These are phyloP conservation scores for Stephanodiscus minutulus DNA, from an alignment of 108 stramenopile species.

Conservation along the genomic window DNA sequence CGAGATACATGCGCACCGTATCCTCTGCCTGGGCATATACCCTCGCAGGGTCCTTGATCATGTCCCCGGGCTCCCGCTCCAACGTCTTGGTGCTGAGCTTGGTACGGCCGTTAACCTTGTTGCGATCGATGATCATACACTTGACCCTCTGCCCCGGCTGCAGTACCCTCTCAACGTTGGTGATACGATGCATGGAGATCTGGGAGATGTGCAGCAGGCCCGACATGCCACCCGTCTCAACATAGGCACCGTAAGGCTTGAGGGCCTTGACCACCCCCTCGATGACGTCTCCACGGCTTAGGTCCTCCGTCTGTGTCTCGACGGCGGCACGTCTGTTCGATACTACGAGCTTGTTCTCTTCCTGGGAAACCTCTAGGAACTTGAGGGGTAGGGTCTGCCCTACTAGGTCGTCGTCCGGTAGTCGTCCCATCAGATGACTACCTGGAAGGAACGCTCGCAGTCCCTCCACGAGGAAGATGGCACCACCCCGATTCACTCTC, in stretches of 20 bases:
- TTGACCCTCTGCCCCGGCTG: conserved; percentile 91
- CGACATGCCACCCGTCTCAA: conserved; percentile 95
- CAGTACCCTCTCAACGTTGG: conserved; percentile 89
- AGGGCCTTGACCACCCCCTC: conserved; percentile 93
- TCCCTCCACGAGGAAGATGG: conserved; percentile 92
- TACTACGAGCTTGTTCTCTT: conserved; percentile 94
- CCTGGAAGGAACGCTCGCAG: conserved; percentile 96
- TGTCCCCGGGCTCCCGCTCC: conserved; percentile 96
- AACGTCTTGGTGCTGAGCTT: conserved; percentile 96
- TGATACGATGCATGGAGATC: conserved; percentile 96
- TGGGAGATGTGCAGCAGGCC: conserved; percentile 98
- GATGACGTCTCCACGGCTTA: conserved; percentile 93
- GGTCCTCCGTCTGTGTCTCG: conserved; percentile 90
- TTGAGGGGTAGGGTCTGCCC: conserved; percentile 87
- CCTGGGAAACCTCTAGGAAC: conserved; percentile 93
- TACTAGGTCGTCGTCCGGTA: conserved; percentile 87
- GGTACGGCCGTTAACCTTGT: conserved; percentile 94
- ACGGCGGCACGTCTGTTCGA: conserved; percentile 94
- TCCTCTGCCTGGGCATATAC: conserved; percentile 91
- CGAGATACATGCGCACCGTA: conserved; percentile 85
- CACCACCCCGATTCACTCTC: conserved; percentile 94
- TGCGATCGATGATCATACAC: conserved; percentile 98
- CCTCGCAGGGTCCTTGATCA: conserved; percentile 87
- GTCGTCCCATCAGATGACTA: conserved; percentile 87
- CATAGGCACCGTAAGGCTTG: conserved; percentile 97